Evolutionary conservation across 345 rosid genomes (phyloP).

Genomic region (Gossypium sturtianum): DNA sequence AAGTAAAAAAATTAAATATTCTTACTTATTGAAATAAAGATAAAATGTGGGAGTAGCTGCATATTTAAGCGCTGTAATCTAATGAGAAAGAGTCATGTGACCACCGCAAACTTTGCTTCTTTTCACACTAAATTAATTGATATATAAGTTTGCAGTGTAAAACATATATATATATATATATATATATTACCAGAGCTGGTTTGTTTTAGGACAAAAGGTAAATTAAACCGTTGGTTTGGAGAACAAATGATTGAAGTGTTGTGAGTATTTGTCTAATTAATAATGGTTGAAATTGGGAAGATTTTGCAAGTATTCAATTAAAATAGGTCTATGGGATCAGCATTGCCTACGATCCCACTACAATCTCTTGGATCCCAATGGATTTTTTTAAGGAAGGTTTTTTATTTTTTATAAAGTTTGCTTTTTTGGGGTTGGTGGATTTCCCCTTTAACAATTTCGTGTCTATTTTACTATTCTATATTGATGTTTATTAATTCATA

Average conservation of each 20-base stretch:
- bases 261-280: neutral
- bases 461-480: neutral
- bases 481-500: neutral
- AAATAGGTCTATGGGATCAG: slow-evolving; percentile 30
- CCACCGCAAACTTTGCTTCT: slow-evolving; percentile 24
- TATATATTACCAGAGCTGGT: too few relatives aligned
- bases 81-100: slow-evolving; percentile 15
- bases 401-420: too few relatives aligned
- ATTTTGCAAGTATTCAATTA: neutral
- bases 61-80: too few relatives aligned
- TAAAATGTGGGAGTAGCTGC: too few relatives aligned
- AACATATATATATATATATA: neutral
- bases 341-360: slow-evolving; percentile 31
- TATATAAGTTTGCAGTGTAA: neutral
- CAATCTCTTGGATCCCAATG: neutral
- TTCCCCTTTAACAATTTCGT: too few relatives aligned
- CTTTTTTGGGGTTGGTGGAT: too few relatives aligned
- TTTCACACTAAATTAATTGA: neutral
- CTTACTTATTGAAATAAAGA: too few relatives aligned
- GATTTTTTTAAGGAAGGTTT: too few relatives aligned
- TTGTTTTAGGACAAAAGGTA: slow-evolving; percentile 1
- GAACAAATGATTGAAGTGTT: neutral
- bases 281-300: slow-evolving; percentile 9
- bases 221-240: neutral
- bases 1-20: too few relatives aligned